phyloP scores from a whole-genome alignment of 495 filamentous ascomycete genomes.

The Penicillium daleae region DNA sequence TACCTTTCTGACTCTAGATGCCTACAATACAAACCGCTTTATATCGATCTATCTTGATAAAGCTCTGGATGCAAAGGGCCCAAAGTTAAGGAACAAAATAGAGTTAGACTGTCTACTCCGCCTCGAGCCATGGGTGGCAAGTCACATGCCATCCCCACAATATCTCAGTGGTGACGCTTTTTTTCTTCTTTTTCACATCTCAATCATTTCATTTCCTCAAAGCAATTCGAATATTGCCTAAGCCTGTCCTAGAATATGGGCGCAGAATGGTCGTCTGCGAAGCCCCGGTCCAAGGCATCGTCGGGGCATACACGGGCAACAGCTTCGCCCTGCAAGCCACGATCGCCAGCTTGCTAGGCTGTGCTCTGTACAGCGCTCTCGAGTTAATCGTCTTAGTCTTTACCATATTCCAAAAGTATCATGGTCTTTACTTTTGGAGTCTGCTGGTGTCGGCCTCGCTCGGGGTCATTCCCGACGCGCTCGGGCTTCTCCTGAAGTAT shows the following conservation, averaged over 20 bases:
- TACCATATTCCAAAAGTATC: slow-evolving; percentile 41
- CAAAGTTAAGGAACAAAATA: not conserved
- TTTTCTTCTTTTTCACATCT: not conserved
- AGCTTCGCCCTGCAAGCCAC: slow-evolving; percentile 28
- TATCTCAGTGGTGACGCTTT: not conserved
- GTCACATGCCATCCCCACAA: slow-evolving; percentile 4
- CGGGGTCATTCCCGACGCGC: slow-evolving; percentile 52
- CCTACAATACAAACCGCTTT: not conserved
- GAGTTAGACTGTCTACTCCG: not conserved
- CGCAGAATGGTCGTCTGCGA: slow-evolving; percentile 21
- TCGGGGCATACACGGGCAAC: slow-evolving; percentile 29
- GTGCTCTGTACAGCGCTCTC: slow-evolving; percentile 24
- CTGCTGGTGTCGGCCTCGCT: slow-evolving; percentile 41
- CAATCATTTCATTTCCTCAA: not conserved
- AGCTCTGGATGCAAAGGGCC: not conserved
- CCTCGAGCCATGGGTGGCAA: slow-evolving; percentile 5
- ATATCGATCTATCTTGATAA: not conserved
- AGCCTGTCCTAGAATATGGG: not conserved
- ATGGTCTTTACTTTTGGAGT: slow-evolving; percentile 26
- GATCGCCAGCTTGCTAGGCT: slow-evolving; percentile 22
- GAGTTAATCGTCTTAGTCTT: slow-evolving; percentile 49
- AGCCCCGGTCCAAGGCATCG: slow-evolving; percentile 27
- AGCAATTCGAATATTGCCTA: not conserved
- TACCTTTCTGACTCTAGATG: not conserved
- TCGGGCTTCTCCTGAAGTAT: slow-evolving; percentile 59